A percentile compares a stretch with the other conserved stretches of the same genome.
phyloP scores from a whole-genome alignment of 2,329 filamentous ascomycete species.

The Aureobasidium melanogenum region DNA sequence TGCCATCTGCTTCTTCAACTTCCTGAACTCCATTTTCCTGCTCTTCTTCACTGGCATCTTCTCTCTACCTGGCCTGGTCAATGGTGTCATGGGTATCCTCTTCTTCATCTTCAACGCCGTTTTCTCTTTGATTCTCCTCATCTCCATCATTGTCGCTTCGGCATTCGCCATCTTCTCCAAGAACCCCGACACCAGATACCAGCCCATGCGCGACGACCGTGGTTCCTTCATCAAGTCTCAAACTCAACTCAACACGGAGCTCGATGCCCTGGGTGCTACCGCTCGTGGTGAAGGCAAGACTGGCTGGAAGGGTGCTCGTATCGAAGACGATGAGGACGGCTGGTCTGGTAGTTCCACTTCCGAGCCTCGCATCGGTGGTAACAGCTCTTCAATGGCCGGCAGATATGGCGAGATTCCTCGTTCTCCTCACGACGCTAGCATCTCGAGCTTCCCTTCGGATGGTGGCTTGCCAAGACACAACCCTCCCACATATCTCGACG shows the following conservation, averaged over 20 bases:
- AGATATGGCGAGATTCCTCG: constrained; percentile 23
- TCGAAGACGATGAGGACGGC: constrained; percentile 65
- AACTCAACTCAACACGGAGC: constrained; percentile 75
- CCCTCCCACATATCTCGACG: constrained; percentile 13
- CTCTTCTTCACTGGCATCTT: constrained; percentile 84
- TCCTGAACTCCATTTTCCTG: constrained; percentile 81
- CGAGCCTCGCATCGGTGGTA: constrained; percentile 32
- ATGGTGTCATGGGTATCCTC: constrained; percentile 78
- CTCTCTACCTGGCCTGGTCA: constrained; percentile 71
- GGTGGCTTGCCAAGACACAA: constrained; percentile 13
- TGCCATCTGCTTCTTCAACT: constrained; percentile 80
- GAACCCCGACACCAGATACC: constrained; percentile 90
- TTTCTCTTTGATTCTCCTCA: constrained; percentile 71
- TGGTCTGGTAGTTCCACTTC: constrained; percentile 49
- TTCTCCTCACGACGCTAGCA: constrained; percentile 14
- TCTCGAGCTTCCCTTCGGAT: constrained; percentile 13
- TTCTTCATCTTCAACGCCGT: constrained; percentile 82
- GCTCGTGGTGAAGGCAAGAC: constrained; percentile 65
- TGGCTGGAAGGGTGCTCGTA: constrained; percentile 40
- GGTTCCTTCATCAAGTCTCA: constrained; percentile 97
- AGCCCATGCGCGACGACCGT: constrained; percentile 92
- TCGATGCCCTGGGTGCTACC: constrained; percentile 81
- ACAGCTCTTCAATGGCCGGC: constrained; percentile 26
- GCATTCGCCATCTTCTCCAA: constrained; percentile 77
- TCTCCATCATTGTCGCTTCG: constrained; percentile 72